Evolutionary conservation across 192 early-diverging fungal species (phyloP).

Genomic region (Entomortierella chlamydospora): DNA sequence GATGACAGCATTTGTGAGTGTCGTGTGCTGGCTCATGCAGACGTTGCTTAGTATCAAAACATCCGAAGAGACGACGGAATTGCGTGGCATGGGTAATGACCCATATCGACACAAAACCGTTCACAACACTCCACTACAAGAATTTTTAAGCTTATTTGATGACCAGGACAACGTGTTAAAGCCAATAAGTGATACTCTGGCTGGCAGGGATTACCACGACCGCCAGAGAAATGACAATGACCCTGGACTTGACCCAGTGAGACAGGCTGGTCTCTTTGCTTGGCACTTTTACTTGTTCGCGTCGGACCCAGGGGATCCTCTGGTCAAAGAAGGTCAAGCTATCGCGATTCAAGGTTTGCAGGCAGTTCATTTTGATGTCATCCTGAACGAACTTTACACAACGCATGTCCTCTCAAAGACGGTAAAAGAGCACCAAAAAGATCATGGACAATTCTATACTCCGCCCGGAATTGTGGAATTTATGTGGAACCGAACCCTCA

Average conservation of each 20-base stretch:
- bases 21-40: slow-evolving; percentile 54
- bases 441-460: slow-evolving; percentile 72
- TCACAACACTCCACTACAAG: not conserved
- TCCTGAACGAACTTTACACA: slow-evolving; percentile 64
- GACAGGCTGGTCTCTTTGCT: slow-evolving; percentile 19
- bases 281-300: slow-evolving; percentile 38
- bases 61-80: not conserved
- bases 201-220: slow-evolving; percentile 15
- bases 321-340: slow-evolving; percentile 1
- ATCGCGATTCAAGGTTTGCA: not conserved
- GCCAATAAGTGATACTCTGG: slow-evolving; percentile 34
- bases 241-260: not conserved
- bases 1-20: slow-evolving; percentile 62
- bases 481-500: slow-evolving; percentile 64
- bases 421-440: slow-evolving; percentile 69
- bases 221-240: not conserved
- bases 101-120: too few relatives aligned
- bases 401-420: slow-evolving; percentile 58
- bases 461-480: slow-evolving; percentile 64
- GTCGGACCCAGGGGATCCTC: slow-evolving; percentile 7
- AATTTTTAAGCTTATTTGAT: slow-evolving; percentile 50
- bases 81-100: not conserved
- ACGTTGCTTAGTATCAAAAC: not conserved
- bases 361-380: slow-evolving; percentile 46
- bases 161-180: slow-evolving; percentile 52